Conservation (phyloP, 1,284 basidiomycete species). For the Mycena citricolor region DNA sequence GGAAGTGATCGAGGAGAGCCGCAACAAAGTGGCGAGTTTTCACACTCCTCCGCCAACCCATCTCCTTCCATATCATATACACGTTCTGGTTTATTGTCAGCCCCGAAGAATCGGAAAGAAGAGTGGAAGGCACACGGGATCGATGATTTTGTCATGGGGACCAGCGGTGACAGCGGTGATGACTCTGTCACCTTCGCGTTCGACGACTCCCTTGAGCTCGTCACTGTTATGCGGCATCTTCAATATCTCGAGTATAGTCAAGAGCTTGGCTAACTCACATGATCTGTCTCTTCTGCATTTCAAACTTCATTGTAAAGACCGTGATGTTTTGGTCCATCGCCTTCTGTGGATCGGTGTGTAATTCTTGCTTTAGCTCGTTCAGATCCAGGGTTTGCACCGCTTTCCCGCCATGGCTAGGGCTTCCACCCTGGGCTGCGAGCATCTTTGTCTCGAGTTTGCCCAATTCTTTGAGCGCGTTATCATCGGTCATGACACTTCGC, state of each 20-base stretch:
- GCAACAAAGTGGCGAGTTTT: constrained; percentile 31
- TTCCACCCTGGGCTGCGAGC: too few species aligned
- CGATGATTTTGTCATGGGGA: constrained; percentile 19
- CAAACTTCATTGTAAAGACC: constrained; percentile 15
- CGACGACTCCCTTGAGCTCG: constrained; percentile 9
- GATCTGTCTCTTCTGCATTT: constrained; percentile 19
- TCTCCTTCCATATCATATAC: constrained; percentile 11
- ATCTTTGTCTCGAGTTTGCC: constrained; percentile 18
- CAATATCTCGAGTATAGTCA: neutral
- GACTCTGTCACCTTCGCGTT: constrained; percentile 17
- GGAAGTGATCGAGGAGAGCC: constrained; percentile 30
- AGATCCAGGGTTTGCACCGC: too few species aligned
- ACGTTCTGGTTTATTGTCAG: constrained; percentile 1
- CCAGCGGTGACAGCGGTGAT: constrained; percentile 17
- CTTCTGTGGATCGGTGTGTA: constrained; percentile 4
- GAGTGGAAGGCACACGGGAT: too few species aligned
- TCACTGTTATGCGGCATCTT: constrained; percentile 5
- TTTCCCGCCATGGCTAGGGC: too few species aligned
- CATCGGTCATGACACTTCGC: constrained; percentile 7
- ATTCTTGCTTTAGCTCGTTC: constrained; percentile 19
- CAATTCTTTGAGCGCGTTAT: constrained; percentile 19
- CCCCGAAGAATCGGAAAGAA: neutral
- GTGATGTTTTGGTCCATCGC: constrained; percentile 15
- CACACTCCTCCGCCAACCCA: constrained; percentile 29
- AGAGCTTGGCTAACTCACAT: constrained; percentile 8